Base-by-base conservation (phyloP, 768 basidiomycete genomes). In the Xerocomus brunneocitrinus region DNA sequence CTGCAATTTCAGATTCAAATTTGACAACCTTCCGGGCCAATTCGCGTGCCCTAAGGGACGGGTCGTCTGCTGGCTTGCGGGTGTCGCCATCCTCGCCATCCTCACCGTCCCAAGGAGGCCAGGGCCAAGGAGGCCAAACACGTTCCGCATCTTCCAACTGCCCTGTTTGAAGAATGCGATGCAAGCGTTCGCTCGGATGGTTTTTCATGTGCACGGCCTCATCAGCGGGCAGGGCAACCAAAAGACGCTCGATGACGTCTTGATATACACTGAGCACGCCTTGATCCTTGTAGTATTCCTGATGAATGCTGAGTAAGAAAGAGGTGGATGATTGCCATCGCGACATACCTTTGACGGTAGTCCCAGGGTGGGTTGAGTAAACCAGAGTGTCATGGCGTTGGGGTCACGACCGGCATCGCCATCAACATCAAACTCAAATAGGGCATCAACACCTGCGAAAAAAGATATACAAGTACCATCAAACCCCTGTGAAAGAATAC, bases 201-300 rank as follows among this genome's bases (percentile, higher is more conserved):
- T 44, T 57, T 57, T 47, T 42, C 54, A 42, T 25, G 22, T n/a
- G 49, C 9, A 64, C 19, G 35, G 70, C 56, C 44, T 71, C 67
- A 16, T 74, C 69, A 44, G 82, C 79, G 34, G 80, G 78, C 4
- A 94, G 71, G 5, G 78, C 73, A 22, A 76, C 58, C 25, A 98
- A 76, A 14, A 95, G 73, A 19, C 80, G 77, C 60, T 85, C 81
- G 19, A 94, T 71, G 24, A 90, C 84, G 39, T 74, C 70, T 53
- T 77, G 74, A 67, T 97, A 97, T 14, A 87, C 66, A n/a, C 79
- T 75, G n/a, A 82, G 69, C 35, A 91, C 79, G 0, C 74, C 68
- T 50, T 83, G 74, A 44, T 98, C 95, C 49, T 85, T 79, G 68
- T 91, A 98, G 67, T 98, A 97, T 72, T 95, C 92, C 87, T 92